Evolutionary conservation across 2,329 filamentous ascomycete species (phyloP).

Genomic region (Fusarium tupiense): DNA sequence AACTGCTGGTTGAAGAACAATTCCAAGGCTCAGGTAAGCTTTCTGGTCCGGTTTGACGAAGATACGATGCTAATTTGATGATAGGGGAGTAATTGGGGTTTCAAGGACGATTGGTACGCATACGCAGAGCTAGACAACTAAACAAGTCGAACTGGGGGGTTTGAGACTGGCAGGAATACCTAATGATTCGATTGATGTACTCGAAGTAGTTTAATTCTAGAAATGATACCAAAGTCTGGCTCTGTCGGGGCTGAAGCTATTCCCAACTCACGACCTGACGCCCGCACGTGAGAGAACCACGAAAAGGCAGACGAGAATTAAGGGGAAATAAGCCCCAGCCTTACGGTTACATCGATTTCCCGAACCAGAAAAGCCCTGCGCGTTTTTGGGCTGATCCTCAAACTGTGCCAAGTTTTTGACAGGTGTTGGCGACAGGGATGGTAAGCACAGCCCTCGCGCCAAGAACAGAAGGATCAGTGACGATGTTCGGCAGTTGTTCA

Average conservation of each 20-base stretch:
- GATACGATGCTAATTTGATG: background rate
- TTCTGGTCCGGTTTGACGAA: accelerated
- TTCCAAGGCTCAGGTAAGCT: background rate
- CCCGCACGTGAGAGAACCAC: background rate
- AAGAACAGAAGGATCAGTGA: background rate
- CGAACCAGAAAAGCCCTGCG: background rate
- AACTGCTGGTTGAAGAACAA: conserved; percentile 28
- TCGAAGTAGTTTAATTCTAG: background rate
- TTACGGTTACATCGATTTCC: background rate
- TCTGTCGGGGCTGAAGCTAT: background rate
- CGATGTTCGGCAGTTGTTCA: background rate
- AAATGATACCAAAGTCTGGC: background rate
- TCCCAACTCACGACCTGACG: background rate
- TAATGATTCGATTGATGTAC: too few relatives aligned
- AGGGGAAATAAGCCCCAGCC: background rate
- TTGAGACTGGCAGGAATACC: background rate
- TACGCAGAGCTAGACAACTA: conserved; percentile 15
- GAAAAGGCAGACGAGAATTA: background rate
- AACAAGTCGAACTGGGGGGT: background rate
- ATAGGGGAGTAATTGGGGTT: conserved; percentile 12
- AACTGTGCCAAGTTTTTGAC: background rate
- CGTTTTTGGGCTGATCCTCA: background rate
- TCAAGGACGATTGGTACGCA: conserved; percentile 14
- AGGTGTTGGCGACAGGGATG: background rate
- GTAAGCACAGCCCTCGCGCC: background rate